Percentiles rank a stretch among this genome's conserved stretches.
phyloP scores from a whole-genome alignment of 495 filamentous ascomycete species.

The Penicillium herquei region DNA sequence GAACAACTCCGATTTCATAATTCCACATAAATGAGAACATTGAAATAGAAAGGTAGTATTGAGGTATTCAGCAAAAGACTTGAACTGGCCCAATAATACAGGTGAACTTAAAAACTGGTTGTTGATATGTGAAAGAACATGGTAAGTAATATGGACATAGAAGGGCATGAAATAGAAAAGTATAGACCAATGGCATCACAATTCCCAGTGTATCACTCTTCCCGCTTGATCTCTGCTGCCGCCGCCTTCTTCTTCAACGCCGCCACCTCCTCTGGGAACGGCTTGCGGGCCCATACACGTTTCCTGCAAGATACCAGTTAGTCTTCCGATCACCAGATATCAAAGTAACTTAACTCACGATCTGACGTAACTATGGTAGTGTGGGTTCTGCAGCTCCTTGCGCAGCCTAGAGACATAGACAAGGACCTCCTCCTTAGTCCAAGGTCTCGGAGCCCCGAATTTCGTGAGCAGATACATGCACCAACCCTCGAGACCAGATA shows the following conservation, averaged over 20 bases:
- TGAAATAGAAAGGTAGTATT: too few species aligned
- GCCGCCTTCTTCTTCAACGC: neutral
- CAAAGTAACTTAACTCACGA: slow-evolving; percentile 5
- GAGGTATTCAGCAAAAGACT: too few species aligned
- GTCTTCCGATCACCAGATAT: neutral
- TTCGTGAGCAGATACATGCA: slow-evolving; percentile 27
- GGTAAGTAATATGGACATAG: too few species aligned
- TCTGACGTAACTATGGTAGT: slow-evolving; percentile 15
- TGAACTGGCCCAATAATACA: too few species aligned
- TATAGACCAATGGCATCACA: too few species aligned
- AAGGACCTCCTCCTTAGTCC: slow-evolving; percentile 24
- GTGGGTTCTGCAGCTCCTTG: slow-evolving; percentile 18
- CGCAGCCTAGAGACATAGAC: slow-evolving; percentile 21
- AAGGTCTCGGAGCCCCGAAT: slow-evolving; percentile 19
- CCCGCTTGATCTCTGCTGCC: neutral
- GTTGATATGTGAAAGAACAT: too few species aligned
- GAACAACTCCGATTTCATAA: too few species aligned
- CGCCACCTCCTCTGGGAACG: neutral
- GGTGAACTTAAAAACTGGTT: too few species aligned
- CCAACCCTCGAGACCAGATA: slow-evolving; percentile 29
- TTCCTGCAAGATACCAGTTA: neutral
- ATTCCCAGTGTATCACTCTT: too few species aligned
- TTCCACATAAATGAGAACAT: too few species aligned
- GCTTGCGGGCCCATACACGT: slow-evolving; percentile 4
- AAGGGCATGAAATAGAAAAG: too few species aligned